A percentile compares a stretch with the other conserved stretches of the same genome.
Conservation (phyloP, 129 eudicot species). For the Ambrosia artemisiifolia region DNA sequence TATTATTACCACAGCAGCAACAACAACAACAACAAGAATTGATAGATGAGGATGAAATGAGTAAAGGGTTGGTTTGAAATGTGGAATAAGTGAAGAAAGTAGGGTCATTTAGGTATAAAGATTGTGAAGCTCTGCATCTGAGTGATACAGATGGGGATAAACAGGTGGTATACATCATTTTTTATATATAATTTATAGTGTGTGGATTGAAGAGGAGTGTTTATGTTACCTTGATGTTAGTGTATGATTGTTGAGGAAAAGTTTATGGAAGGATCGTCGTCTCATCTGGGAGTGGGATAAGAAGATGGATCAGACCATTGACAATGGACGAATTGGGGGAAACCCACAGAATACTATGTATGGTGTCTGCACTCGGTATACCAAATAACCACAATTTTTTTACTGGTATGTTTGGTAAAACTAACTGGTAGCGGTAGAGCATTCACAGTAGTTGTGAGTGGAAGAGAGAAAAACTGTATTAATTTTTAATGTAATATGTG, state of each 20-base stretch:
- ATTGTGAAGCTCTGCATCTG: conserved; percentile 36
- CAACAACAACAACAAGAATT: conserved; percentile 39
- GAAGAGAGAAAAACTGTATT: too few relatives aligned
- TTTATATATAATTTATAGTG: background rate
- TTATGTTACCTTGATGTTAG: conserved; percentile 17
- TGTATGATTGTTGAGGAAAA: background rate
- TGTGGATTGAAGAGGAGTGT: background rate
- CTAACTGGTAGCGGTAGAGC: too few relatives aligned
- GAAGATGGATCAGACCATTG: background rate
- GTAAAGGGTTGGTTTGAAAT: conserved; percentile 26
- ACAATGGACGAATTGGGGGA: too few relatives aligned
- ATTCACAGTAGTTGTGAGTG: too few relatives aligned
- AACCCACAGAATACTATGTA: too few relatives aligned
- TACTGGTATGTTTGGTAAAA: too few relatives aligned
- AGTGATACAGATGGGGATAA: conserved; percentile 40
- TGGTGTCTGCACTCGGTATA: too few relatives aligned
- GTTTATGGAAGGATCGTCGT: background rate
- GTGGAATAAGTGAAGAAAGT: conserved; percentile 36
- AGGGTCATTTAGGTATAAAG: conserved; percentile 37
- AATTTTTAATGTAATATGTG: too few relatives aligned
- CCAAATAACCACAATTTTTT: too few relatives aligned
- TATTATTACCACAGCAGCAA: conserved; percentile 24
- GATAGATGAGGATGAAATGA: conserved; percentile 28
- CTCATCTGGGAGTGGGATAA: conserved; percentile 19
- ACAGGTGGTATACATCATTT: conserved; percentile 47